These are phyloP conservation scores for Ilyonectria sp. DNA, from an alignment of 2,329 filamentous ascomycete species.

Conservation along the genomic window DNA sequence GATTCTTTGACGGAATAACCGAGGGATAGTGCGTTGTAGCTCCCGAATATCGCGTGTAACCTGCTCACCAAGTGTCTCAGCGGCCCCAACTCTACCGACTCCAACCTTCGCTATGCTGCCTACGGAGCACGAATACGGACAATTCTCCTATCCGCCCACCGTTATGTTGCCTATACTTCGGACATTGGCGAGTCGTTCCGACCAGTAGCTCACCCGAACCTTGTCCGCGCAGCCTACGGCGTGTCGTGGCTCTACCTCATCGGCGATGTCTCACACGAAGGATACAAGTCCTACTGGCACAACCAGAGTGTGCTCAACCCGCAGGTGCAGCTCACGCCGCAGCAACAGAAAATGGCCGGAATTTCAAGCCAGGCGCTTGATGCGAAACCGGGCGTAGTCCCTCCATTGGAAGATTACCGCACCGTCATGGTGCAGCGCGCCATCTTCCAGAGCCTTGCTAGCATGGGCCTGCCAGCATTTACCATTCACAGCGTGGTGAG, in stretches of 20 bases:
- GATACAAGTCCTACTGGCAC: constrained; percentile 92
- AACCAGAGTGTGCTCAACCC: constrained; percentile 86
- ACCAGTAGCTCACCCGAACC: constrained; percentile 87
- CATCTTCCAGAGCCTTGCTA: constrained; percentile 91
- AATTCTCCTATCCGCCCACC: constrained; percentile 89
- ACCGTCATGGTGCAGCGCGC: constrained; percentile 92
- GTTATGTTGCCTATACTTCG: constrained; percentile 97
- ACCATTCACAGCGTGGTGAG: constrained; percentile 94
- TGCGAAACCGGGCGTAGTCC: constrained; percentile 60
- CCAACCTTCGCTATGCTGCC: constrained; percentile 89
- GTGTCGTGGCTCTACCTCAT: constrained; percentile 94
- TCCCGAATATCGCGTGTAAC: constrained; percentile 31
- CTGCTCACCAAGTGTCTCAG: constrained; percentile 43
- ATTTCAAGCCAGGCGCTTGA: constrained; percentile 53
- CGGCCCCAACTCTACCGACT: constrained; percentile 83
- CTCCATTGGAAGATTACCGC: constrained; percentile 89
- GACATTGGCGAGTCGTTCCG: constrained; percentile 98
- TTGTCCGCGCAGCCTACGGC: constrained; percentile 88
- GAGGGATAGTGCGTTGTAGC: constrained; percentile 79
- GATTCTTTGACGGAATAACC: constrained; percentile 82
- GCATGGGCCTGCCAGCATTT: constrained; percentile 94
- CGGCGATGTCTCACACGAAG: constrained; percentile 92
- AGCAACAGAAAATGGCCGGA: constrained; percentile 65
- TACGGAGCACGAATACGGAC: constrained; percentile 90
- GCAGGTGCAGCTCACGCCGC: constrained; percentile 68